These are phyloP conservation scores for Hordeum marinum DNA, from an alignment of 176 grass and related monocot genomes.

Conservation along the genomic window DNA sequence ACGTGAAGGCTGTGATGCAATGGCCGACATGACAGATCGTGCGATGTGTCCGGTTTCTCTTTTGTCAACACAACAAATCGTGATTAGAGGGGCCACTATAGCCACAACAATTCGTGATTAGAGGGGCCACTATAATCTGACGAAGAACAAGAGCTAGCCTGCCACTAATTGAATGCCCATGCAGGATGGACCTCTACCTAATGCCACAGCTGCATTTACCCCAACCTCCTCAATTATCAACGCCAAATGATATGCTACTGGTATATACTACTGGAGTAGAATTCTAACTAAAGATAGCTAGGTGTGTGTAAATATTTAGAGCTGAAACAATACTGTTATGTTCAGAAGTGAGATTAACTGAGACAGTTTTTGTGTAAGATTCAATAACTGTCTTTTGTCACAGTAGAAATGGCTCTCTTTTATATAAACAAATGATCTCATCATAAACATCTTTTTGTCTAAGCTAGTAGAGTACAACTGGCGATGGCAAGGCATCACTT, in stretches of 20 bases:
- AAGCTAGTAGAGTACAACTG: slow-evolving; percentile 31
- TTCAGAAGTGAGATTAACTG: neutral
- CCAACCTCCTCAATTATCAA: neutral
- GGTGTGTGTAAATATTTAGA: neutral
- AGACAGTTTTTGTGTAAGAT: neutral
- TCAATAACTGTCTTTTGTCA: neutral
- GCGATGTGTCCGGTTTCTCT: neutral
- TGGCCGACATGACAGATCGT: neutral
- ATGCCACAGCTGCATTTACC: slow-evolving; percentile 20
- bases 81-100: neutral
- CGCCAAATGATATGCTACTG: no score
- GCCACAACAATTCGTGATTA: neutral
- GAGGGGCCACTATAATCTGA: neutral
- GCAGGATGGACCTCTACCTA: slow-evolving; percentile 17
- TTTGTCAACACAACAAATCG: neutral
- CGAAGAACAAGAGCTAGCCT: neutral
- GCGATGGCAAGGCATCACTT: slow-evolving; percentile 20
- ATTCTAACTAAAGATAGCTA: no score
- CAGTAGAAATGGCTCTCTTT: neutral
- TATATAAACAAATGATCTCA: slow-evolving; percentile 38
- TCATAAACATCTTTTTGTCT: neutral
- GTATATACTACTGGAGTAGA: no score
- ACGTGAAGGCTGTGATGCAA: neutral
- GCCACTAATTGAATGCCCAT: slow-evolving; percentile 23
- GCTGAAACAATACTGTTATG: neutral